phyloP scores from a whole-genome alignment of 306 rosid species.

The Psophocarpus tetragonolobus region DNA sequence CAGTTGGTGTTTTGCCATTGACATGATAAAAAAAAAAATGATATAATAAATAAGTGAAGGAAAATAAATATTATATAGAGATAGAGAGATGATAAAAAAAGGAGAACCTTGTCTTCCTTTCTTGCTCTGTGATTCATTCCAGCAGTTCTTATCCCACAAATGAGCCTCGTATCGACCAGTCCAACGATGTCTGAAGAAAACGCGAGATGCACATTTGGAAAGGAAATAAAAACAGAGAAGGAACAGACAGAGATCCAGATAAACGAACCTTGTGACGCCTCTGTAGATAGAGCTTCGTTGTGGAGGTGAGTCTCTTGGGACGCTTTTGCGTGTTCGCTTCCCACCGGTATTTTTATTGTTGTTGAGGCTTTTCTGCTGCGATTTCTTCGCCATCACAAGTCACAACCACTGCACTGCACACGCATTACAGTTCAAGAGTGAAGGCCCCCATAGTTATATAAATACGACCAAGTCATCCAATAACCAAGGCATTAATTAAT shows the following conservation, averaged over 20 bases:
- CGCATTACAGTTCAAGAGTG: slow-evolving; percentile 33
- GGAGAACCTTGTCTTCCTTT: slow-evolving; percentile 91
- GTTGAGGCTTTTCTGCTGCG: slow-evolving; percentile 47
- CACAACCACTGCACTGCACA: slow-evolving; percentile 10
- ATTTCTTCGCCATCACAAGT: slow-evolving; percentile 56
- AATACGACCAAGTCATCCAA: slow-evolving; percentile 54
- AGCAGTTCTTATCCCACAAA: slow-evolving; percentile 94
- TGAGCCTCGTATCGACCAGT: slow-evolving; percentile 97
- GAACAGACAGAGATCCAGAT: background rate
- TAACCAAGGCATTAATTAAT: slow-evolving; percentile 43
- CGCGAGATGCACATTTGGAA: background rate
- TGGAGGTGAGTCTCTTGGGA: slow-evolving; percentile 72
- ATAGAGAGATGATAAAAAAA: background rate
- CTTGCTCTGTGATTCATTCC: slow-evolving; percentile 88
- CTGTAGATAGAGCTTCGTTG: slow-evolving; percentile 79
- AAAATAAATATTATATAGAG: background rate
- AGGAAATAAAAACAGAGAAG: background rate
- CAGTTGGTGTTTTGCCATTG: slow-evolving; percentile 37
- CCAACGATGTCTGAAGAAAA: slow-evolving; percentile 78
- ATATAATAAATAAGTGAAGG: background rate
- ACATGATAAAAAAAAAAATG: background rate
- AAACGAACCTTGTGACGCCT: slow-evolving; percentile 81
- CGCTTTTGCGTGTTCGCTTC: slow-evolving; percentile 67
- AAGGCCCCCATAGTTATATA: slow-evolving; percentile 25
- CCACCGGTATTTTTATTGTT: background rate